These are phyloP conservation scores for Eutypa lata DNA, from an alignment of 2,329 filamentous ascomycete genomes.

Conservation along the genomic window DNA sequence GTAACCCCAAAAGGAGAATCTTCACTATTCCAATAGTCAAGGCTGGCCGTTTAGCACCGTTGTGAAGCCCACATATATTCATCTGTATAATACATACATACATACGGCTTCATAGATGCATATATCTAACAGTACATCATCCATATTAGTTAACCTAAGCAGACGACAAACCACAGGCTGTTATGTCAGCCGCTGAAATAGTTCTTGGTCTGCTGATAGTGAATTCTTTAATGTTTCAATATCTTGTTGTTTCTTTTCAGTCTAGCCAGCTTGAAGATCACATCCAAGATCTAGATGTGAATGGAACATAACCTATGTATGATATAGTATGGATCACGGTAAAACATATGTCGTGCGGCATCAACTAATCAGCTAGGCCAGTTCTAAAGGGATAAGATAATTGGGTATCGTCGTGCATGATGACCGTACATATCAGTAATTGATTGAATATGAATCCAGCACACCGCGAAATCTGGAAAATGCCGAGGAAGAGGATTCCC, in stretches of 20 bases:
- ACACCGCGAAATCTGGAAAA: neutral
- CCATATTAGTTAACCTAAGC: no score
- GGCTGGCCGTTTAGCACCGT: neutral
- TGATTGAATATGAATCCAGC: neutral
- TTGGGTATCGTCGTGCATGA: neutral
- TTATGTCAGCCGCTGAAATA: no score
- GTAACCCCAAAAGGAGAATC: neutral
- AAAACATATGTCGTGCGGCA: neutral
- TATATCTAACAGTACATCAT: no score
- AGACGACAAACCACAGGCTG: no score
- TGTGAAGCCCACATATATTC: neutral
- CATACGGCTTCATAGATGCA: no score
- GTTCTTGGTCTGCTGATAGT: no score
- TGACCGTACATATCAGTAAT: no score
- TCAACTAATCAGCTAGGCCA: neutral
- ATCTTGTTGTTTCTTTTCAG: no score
- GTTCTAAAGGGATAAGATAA: neutral
- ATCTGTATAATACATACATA: no score
- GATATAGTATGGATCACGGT: neutral
- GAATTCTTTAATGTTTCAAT: no score
- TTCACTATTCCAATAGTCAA: neutral
- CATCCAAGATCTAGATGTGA: neutral
- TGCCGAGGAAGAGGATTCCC: neutral
- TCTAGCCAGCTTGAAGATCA: neutral
- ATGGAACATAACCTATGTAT: neutral